Evolutionary conservation across 768 basidiomycete genomes (phyloP).

Genomic region (Amanita thiersii): DNA sequence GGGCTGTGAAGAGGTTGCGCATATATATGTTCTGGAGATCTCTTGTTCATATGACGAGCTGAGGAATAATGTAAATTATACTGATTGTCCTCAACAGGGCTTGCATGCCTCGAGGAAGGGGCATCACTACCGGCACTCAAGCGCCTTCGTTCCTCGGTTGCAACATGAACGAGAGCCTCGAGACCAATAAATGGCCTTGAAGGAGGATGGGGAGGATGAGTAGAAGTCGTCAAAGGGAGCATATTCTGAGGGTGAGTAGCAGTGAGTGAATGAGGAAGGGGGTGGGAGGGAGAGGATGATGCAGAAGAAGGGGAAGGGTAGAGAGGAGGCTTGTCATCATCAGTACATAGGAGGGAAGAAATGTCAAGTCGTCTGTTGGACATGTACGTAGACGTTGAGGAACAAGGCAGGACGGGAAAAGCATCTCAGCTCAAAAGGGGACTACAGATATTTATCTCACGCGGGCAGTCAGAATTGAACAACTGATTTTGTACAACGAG

Average conservation of each 20-base stretch:
- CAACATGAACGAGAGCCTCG: slow-evolving; percentile 66
- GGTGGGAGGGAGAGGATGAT: slow-evolving; percentile 14
- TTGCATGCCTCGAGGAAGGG: slow-evolving; percentile 1
- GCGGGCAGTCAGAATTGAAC: slow-evolving; percentile 10
- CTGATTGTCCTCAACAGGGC: slow-evolving; percentile 2
- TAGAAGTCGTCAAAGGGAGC: slow-evolving; percentile 8
- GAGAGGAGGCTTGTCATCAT: slow-evolving; percentile 20
- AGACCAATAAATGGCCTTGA: slow-evolving; percentile 30
- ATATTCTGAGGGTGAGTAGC: slow-evolving; percentile 2
- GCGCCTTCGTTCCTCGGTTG: slow-evolving; percentile 55
- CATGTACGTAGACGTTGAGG: slow-evolving; percentile 15
- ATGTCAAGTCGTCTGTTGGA: slow-evolving; percentile 52
- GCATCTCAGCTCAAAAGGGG: slow-evolving; percentile 11
- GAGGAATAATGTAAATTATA: neutral
- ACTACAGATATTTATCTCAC: slow-evolving; percentile 8
- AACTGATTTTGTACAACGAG: slow-evolving; percentile 65
- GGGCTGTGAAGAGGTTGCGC: slow-evolving; percentile 1
- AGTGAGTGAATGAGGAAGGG: slow-evolving; percentile 17
- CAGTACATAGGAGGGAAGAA: slow-evolving; percentile 62
- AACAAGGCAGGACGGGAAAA: slow-evolving; percentile 10
- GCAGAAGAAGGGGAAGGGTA: slow-evolving; percentile 5
- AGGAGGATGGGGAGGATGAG: slow-evolving; percentile 10
- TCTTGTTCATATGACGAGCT: slow-evolving; percentile 1
- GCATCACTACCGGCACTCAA: slow-evolving; percentile 25
- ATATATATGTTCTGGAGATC: slow-evolving; percentile 3